A percentile compares a stretch with the other conserved stretches of the same genome.
phyloP scores from a whole-genome alignment of 768 basidiomycete genomes.

The Podaxis sp. region DNA sequence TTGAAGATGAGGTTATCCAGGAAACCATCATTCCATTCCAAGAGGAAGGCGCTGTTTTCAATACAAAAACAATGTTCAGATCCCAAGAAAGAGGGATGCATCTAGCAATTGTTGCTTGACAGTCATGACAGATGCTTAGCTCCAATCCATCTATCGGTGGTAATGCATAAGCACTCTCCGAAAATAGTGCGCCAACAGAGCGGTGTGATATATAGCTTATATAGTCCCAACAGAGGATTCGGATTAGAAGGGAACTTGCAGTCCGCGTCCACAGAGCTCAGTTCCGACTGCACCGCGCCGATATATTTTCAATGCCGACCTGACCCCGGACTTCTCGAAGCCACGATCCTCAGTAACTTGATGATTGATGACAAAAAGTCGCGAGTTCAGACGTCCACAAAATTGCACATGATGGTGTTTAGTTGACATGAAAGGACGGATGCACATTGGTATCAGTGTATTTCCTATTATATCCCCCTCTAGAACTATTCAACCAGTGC shows the following conservation, averaged over 20 bases:
- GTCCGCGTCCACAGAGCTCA: background rate
- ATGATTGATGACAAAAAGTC: background rate
- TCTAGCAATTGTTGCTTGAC: background rate
- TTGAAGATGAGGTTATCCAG: conserved; percentile 1
- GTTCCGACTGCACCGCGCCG: background rate
- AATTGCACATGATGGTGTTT: background rate
- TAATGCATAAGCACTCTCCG: background rate
- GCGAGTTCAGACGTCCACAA: background rate
- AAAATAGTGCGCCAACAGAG: background rate
- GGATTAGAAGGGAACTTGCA: background rate
- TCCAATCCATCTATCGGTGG: background rate
- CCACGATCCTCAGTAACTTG: background rate
- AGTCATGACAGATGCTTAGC: background rate
- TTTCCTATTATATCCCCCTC: background rate
- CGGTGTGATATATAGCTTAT: background rate
- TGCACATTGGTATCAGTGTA: background rate
- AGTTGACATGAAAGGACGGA: conserved; percentile 1
- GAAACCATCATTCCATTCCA: conserved; percentile 5
- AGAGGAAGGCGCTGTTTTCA: background rate
- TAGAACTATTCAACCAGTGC: background rate
- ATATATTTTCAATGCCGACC: background rate
- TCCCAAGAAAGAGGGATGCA: background rate
- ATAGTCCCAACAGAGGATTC: background rate
- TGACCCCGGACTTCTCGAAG: background rate
- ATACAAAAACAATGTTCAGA: background rate